phyloP scores from a whole-genome alignment of 768 basidiomycete species.

The Lentinula boryana region DNA sequence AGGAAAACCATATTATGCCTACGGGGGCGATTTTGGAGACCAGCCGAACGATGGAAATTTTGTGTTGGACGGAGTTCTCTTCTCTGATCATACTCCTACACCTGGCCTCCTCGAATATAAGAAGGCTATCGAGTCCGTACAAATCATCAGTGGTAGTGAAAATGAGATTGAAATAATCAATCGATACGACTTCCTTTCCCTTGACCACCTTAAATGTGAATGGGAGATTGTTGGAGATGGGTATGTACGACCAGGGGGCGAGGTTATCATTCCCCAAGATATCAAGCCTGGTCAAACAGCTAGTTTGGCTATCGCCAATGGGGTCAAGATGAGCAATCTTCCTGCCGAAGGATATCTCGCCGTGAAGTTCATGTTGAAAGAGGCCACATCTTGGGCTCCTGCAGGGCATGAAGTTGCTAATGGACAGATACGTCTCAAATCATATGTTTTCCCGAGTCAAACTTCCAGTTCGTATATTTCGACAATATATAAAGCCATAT shows the following conservation, averaged over 20 bases:
- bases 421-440: conserved; percentile 4
- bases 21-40: conserved; percentile 10
- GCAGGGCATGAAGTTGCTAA: conserved; percentile 8
- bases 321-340: background rate
- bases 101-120: conserved; percentile 9
- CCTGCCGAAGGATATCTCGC: conserved; percentile 1
- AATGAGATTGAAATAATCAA: conserved; percentile 5
- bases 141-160: conserved; percentile 3
- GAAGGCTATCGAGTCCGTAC: conserved; percentile 8
- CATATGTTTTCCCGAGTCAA: background rate
- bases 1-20: conserved; percentile 6
- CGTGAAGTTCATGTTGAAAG: background rate
- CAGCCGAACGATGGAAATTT: conserved; percentile 8
- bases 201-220: conserved; percentile 6
- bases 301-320: background rate
- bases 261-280: background rate
- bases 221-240: conserved; percentile 2
- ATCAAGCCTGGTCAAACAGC: conserved; percentile 1
- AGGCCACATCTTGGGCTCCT: conserved; percentile 3
- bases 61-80: conserved; percentile 8
- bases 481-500: background rate
- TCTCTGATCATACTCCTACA: conserved; percentile 6
- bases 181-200: conserved; percentile 8
- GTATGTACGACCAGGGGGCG: background rate
- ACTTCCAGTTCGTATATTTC: background rate